Evolutionary conservation across 352 stramenopile species (phyloP).

Genomic region (Globisporangium takayamanum): DNA sequence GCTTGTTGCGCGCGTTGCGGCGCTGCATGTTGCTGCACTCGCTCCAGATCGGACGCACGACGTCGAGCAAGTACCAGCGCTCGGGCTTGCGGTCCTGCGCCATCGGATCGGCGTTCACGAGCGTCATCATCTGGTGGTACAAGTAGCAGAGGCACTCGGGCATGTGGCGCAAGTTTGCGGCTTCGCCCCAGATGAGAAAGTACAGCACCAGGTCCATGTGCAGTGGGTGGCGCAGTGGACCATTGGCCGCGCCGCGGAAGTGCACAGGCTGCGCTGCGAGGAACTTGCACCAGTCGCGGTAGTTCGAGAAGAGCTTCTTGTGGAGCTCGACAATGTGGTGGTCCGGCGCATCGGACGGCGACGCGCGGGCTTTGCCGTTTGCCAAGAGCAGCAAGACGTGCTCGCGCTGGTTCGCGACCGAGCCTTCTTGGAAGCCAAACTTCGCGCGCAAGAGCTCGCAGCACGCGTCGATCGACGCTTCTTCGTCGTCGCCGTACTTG

Average conservation of each 20-base stretch:
- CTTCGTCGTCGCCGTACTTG: constrained; percentile 43
- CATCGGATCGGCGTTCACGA: constrained; percentile 44
- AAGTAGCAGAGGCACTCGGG: constrained; percentile 96
- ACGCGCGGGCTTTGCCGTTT: constrained; percentile 59
- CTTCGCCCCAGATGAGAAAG: constrained; percentile 96
- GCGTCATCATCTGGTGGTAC: constrained; percentile 86
- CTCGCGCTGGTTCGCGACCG: constrained; percentile 77
- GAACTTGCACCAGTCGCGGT: constrained; percentile 72
- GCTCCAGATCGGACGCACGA: constrained; percentile 63
- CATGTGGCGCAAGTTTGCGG: constrained; percentile 95
- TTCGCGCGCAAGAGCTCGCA: constrained; percentile 73
- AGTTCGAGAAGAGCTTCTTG: constrained; percentile 71
- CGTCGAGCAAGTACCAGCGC: constrained; percentile 53
- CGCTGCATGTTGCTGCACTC: constrained; percentile 72
- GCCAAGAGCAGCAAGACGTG: constrained; percentile 76
- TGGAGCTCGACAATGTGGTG: constrained; percentile 58
- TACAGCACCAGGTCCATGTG: constrained; percentile 94
- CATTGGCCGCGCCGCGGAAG: constrained; percentile 18
- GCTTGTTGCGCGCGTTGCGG: constrained; percentile 46
- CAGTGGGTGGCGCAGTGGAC: constrained; percentile 21
- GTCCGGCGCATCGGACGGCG: constrained; percentile 37
- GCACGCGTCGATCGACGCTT: constrained; percentile 77
- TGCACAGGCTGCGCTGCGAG: constrained; percentile 70
- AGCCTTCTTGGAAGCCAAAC: constrained; percentile 82
- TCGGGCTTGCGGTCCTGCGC: constrained; percentile 31